Percentiles rank a stretch among this genome's conserved stretches.
Conservation (phyloP, 2,329 filamentous ascomycete genomes). For the Trichophyton mentagrophytes region DNA sequence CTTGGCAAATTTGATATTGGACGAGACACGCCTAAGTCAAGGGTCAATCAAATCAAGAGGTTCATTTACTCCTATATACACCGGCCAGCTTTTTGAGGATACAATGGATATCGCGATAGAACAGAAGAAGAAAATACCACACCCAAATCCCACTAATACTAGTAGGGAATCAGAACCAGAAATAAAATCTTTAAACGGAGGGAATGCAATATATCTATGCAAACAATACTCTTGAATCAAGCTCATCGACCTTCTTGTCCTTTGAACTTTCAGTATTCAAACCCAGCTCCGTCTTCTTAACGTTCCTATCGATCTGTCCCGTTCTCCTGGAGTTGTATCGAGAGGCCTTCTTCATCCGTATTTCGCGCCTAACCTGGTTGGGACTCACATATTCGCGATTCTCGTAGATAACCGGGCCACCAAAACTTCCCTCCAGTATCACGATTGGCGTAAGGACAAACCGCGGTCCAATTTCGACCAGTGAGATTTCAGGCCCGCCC, state of each 20-base stretch:
- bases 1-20: background rate
- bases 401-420: slow-evolving; percentile 93
- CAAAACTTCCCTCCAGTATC: slow-evolving; percentile 88
- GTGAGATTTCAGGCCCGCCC: slow-evolving; percentile 54
- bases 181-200: background rate
- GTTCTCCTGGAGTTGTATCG: slow-evolving; percentile 68
- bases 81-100: background rate
- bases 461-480: slow-evolving; percentile 87
- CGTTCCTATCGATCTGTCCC: slow-evolving; percentile 55
- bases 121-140: background rate
- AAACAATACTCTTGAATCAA: slow-evolving; percentile 69
- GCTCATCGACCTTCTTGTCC: slow-evolving; percentile 50
- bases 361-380: slow-evolving; percentile 79
- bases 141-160: background rate
- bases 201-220: slow-evolving; percentile 36
- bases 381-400: slow-evolving; percentile 96
- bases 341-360: slow-evolving; percentile 61
- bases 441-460: slow-evolving; percentile 91
- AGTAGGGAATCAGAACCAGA: background rate
- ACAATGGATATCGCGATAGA: background rate
- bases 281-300: slow-evolving; percentile 65
- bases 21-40: background rate
- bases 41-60: background rate
- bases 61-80: background rate
- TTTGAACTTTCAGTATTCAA: slow-evolving; percentile 56